These are phyloP conservation scores for Penicillium sp. DNA, from an alignment of 2,329 filamentous ascomycete genomes.

Conservation along the genomic window DNA sequence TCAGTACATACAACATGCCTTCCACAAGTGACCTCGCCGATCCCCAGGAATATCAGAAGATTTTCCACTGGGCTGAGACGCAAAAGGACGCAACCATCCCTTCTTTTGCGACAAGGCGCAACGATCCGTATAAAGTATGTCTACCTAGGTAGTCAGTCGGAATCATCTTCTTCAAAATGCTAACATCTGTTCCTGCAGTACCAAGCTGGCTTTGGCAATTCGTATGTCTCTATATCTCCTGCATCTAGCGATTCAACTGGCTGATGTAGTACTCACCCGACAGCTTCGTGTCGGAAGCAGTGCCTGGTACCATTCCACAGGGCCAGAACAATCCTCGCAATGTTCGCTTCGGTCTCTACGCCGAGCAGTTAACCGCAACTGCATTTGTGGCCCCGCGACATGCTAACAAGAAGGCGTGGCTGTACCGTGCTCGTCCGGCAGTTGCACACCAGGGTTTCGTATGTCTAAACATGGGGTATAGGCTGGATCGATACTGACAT, in stretches of 20 bases:
- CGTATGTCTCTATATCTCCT: constrained; percentile 25
- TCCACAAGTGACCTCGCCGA: constrained; percentile 24
- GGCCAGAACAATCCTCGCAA: constrained; percentile 38
- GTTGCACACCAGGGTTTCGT: constrained; percentile 52
- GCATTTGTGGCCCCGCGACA: constrained; percentile 55
- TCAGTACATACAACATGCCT: constrained; percentile 19
- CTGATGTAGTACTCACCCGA: constrained; percentile 22
- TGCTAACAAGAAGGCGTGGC: constrained; percentile 56
- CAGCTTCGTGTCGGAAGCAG: constrained; percentile 36
- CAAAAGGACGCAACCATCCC: constrained; percentile 53
- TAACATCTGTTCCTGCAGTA: constrained; percentile 36
- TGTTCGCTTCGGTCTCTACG: constrained; percentile 35
- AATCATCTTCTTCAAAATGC: background rate
- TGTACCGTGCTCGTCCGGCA: constrained; percentile 54
- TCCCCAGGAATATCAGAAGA: constrained; percentile 46
- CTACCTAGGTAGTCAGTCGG: background rate
- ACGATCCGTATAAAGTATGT: constrained; percentile 50
- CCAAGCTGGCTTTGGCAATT: constrained; percentile 54
- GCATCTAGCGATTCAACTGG: constrained; percentile 19
- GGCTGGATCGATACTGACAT: constrained; percentile 3
- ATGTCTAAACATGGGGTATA: constrained; percentile 7
- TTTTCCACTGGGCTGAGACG: constrained; percentile 57
- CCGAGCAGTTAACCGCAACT: constrained; percentile 52
- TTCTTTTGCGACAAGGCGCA: constrained; percentile 51
- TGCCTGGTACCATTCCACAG: constrained; percentile 37